Conservation (phyloP, 2,329 filamentous ascomycete species). For the Monosporascus sp. region DNA sequence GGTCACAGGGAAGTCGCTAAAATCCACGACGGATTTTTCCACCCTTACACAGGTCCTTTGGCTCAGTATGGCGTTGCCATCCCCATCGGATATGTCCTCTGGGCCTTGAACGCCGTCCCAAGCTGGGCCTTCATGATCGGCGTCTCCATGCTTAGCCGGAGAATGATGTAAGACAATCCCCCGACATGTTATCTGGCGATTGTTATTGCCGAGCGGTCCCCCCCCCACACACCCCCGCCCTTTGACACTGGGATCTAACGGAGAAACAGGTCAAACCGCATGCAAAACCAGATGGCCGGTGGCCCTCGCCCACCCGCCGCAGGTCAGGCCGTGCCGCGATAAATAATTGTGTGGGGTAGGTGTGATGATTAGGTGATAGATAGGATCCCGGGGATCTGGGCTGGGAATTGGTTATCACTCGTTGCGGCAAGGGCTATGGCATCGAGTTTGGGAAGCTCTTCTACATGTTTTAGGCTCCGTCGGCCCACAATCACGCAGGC, state of each 20-base stretch:
- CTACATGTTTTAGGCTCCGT: conserved; percentile 1
- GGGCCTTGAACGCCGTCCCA: conserved; percentile 60
- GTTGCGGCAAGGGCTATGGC: neutral
- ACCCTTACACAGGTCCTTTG: conserved; percentile 67
- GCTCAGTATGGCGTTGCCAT: conserved; percentile 57
- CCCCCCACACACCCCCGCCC: no score
- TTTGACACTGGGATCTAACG: neutral
- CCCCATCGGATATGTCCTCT: conserved; percentile 63
- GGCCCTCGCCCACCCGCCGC: conserved; percentile 19
- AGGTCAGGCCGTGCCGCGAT: conserved; percentile 22
- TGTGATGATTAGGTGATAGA: neutral
- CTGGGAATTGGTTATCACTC: neutral
- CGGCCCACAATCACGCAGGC: conserved; percentile 5
- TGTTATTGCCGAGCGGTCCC: neutral
- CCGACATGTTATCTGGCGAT: conserved; percentile 1
- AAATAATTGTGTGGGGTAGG: conserved; percentile 4
- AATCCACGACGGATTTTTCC: conserved; percentile 60
- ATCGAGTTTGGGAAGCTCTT: neutral
- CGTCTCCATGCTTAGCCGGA: conserved; percentile 67
- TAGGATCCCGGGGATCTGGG: neutral
- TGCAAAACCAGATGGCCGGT: conserved; percentile 19
- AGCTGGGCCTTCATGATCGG: conserved; percentile 76
- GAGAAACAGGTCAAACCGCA: conserved; percentile 17
- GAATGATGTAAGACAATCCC: conserved; percentile 64
- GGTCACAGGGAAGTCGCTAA: conserved; percentile 34